Evolutionary conservation across 2,329 filamentous ascomycete genomes (phyloP).

Genomic region (Penicillium sp.): DNA sequence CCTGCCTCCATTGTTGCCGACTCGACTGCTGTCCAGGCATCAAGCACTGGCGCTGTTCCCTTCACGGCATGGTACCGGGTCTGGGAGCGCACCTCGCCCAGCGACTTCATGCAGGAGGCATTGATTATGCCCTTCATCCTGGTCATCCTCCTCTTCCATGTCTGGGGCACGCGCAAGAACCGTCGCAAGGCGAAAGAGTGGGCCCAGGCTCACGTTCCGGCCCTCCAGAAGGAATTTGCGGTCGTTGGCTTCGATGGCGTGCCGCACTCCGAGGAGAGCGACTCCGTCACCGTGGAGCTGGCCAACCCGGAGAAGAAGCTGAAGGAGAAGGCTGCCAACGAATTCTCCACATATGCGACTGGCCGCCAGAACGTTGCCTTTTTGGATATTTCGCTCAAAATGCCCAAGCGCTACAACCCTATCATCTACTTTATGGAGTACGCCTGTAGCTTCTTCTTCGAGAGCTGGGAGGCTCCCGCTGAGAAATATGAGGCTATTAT

Average conservation of each 20-base stretch:
- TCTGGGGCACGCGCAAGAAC: slow-evolving; percentile 77
- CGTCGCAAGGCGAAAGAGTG: slow-evolving; percentile 73
- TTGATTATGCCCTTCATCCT: slow-evolving; percentile 71
- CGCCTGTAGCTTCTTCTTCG: slow-evolving; percentile 69
- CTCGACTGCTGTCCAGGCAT: slow-evolving; percentile 37
- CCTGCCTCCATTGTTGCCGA: slow-evolving; percentile 46
- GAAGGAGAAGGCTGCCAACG: slow-evolving; percentile 81
- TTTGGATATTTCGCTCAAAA: slow-evolving; percentile 73
- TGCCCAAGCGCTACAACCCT: slow-evolving; percentile 86
- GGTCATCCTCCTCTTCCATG: slow-evolving; percentile 69
- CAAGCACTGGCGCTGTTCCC: slow-evolving; percentile 51
- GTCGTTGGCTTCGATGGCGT: slow-evolving; percentile 70
- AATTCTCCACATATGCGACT: slow-evolving; percentile 82
- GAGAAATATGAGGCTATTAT: slow-evolving; percentile 72
- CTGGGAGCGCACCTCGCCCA: slow-evolving; percentile 78
- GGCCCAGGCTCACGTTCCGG: slow-evolving; percentile 67
- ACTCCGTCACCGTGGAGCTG: slow-evolving; percentile 36
- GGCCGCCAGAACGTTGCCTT: slow-evolving; percentile 92
- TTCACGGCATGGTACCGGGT: slow-evolving; percentile 97
- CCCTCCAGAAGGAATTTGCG: slow-evolving; percentile 76
- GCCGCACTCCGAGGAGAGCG: slow-evolving; percentile 46
- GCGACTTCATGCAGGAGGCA: slow-evolving; percentile 84
- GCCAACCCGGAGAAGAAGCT: slow-evolving; percentile 57
- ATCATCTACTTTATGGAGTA: slow-evolving; percentile 61
- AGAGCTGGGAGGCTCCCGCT: slow-evolving; percentile 62